A percentile compares a stretch with the other conserved stretches of the same genome.
These are phyloP conservation scores for Citrus cavaleriei DNA, from an alignment of 345 rosid species.

Conservation along the genomic window DNA sequence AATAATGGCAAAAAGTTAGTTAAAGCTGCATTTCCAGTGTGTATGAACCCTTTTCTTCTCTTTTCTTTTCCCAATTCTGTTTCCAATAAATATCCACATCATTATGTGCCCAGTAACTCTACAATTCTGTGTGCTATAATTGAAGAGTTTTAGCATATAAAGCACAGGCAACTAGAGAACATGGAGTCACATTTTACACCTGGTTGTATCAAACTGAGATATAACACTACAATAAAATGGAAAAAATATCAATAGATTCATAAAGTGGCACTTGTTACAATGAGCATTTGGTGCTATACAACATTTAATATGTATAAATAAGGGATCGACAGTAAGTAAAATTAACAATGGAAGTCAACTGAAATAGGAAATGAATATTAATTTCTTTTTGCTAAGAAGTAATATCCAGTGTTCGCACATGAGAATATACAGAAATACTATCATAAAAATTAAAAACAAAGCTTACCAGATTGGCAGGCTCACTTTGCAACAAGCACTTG, in stretches of 20 bases:
- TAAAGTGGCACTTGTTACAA: background rate
- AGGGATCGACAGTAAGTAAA: background rate
- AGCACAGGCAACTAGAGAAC: background rate
- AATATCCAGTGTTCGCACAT: background rate
- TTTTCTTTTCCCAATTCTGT: background rate
- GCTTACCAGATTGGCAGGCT: constrained; percentile 75
- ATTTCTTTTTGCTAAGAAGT: background rate
- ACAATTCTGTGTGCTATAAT: background rate
- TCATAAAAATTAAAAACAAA: background rate
- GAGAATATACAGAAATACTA: background rate
- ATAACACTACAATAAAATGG: background rate
- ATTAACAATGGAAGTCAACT: background rate
- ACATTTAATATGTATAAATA: background rate
- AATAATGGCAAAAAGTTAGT: background rate
- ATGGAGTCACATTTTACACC: background rate
- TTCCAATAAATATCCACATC: background rate
- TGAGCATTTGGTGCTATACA: background rate
- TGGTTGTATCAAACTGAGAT: background rate
- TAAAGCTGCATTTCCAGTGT: background rate
- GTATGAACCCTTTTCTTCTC: background rate
- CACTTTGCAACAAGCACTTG: constrained; percentile 81
- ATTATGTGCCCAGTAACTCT: background rate
- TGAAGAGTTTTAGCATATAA: background rate
- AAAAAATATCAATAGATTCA: background rate
- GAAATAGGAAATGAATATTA: background rate